Conservation (phyloP, 352 stramenopile genomes). For the Phytophthora pini region DNA sequence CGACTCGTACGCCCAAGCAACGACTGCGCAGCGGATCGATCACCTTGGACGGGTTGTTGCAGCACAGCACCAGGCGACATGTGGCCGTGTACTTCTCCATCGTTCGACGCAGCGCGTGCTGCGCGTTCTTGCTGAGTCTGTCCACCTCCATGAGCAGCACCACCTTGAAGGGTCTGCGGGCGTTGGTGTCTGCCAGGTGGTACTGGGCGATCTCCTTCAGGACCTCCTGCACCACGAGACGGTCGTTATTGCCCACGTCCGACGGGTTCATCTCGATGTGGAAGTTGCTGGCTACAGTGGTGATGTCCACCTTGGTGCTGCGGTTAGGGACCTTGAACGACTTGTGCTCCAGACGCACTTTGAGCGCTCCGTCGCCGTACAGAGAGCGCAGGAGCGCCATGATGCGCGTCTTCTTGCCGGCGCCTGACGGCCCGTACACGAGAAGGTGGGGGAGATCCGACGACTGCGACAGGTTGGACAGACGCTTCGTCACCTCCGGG, state of each 20-base stretch:
- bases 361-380: slow-evolving; percentile 95
- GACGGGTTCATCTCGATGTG: slow-evolving; percentile 99
- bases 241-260: slow-evolving; percentile 97
- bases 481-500: slow-evolving; percentile 91
- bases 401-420: slow-evolving; percentile 99
- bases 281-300: slow-evolving; percentile 97
- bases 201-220: slow-evolving; percentile 99
- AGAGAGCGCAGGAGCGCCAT: slow-evolving; percentile 95
- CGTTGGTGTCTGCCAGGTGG: slow-evolving; percentile 79
- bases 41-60: slow-evolving; percentile 97
- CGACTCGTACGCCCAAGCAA: slow-evolving; percentile 95
- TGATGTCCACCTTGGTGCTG: slow-evolving; percentile 96
- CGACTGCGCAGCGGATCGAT: slow-evolving; percentile 98
- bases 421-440: slow-evolving; percentile 97
- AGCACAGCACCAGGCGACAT: slow-evolving; percentile 98
- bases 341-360: slow-evolving; percentile 88
- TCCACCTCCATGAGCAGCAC: slow-evolving; percentile 99
- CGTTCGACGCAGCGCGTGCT: slow-evolving; percentile 97
- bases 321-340: slow-evolving; percentile 93
- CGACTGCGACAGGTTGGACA: slow-evolving; percentile 76
- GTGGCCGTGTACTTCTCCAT: slow-evolving; percentile 97
- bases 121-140: slow-evolving; percentile 96
- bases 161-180: slow-evolving; percentile 87
- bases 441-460: slow-evolving; percentile 96
- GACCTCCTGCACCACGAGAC: slow-evolving; percentile 98